These are phyloP conservation scores for Penicillium sp. DNA, from an alignment of 2,329 filamentous ascomycete genomes.

Conservation along the genomic window DNA sequence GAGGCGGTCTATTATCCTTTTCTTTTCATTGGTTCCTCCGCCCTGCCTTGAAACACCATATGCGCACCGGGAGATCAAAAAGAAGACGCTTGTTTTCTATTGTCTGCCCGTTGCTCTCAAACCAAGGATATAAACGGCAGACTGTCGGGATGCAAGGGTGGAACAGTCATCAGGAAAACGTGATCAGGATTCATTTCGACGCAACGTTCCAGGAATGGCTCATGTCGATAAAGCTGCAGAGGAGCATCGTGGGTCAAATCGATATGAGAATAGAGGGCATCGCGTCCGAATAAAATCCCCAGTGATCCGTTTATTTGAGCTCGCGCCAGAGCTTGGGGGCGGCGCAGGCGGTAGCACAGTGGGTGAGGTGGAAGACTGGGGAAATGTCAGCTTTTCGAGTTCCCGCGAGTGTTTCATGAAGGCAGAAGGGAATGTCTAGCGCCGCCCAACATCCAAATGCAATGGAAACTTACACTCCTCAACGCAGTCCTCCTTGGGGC, in stretches of 20 bases:
- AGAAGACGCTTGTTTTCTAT: constrained; percentile 6
- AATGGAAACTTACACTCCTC: constrained; percentile 82
- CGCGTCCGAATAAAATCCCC: constrained; percentile 12
- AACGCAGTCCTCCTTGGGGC: constrained; percentile 87
- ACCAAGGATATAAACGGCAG: constrained; percentile 24
- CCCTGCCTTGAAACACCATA: constrained; percentile 27
- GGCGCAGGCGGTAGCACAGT: constrained; percentile 90
- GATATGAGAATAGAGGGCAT: constrained; percentile 15
- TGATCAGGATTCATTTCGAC: constrained; percentile 12
- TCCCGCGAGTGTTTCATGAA: not conserved
- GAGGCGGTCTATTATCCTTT: constrained; percentile 26
- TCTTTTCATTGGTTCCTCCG: constrained; percentile 20
- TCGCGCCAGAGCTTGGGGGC: constrained; percentile 92
- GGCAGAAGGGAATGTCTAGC: not conserved
- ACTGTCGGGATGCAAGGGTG: constrained; percentile 11
- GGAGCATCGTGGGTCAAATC: not conserved
- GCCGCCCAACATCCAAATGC: not conserved
- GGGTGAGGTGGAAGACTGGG: constrained; percentile 96
- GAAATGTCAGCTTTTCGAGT: constrained; percentile 9
- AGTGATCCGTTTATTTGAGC: constrained; percentile 69
- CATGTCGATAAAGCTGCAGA: constrained; percentile 4
- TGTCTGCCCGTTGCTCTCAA: constrained; percentile 19
- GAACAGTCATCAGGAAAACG: constrained; percentile 21
- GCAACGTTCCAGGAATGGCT: constrained; percentile 6
- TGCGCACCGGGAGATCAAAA: constrained; percentile 23